Conservation (phyloP, 176 grass and related monocot genomes). For the Musa troglodytarum region DNA sequence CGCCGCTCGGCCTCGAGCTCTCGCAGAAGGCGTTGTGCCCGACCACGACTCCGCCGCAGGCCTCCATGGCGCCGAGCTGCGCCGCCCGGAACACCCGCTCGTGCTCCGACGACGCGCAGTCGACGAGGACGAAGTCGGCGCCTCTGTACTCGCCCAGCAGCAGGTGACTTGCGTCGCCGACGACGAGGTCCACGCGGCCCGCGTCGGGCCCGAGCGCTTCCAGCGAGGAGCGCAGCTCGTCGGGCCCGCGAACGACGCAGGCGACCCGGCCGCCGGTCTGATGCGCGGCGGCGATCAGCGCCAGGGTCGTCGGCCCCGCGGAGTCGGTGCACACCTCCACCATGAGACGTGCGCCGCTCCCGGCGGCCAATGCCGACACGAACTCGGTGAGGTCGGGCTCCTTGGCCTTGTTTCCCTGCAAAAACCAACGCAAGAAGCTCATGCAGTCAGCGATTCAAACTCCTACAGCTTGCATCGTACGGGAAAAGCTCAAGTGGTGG, state of each 20-base stretch:
- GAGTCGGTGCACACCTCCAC: slow-evolving; percentile 9
- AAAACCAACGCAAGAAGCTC: not conserved
- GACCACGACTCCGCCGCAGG: slow-evolving; percentile 4
- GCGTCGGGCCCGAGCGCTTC: slow-evolving; percentile 1
- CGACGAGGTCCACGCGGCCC: slow-evolving; percentile 3
- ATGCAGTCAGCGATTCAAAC: too few species aligned
- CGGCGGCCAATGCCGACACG: slow-evolving; percentile 21
- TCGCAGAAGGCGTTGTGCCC: slow-evolving; percentile 3
- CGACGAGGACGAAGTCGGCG: slow-evolving; percentile 23
- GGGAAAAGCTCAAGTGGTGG: not conserved
- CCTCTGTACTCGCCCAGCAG: slow-evolving; percentile 2
- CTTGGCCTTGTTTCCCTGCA: slow-evolving; percentile 16
- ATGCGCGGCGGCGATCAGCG: slow-evolving; percentile 6
- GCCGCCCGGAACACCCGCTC: slow-evolving; percentile 10
- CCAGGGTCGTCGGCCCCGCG: slow-evolving; percentile 14
- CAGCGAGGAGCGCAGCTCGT: not conserved
- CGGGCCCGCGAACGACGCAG: slow-evolving; percentile 11
- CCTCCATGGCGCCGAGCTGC: slow-evolving; percentile 7
- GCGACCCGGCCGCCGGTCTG: slow-evolving; percentile 16
- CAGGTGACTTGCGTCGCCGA: not conserved
- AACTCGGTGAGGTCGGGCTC: slow-evolving; percentile 19
- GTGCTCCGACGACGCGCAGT: slow-evolving; percentile 1
- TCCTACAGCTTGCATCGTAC: too few species aligned
- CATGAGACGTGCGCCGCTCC: slow-evolving; percentile 21
- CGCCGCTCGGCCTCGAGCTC: not conserved